These are phyloP conservation scores for Echites panduratus DNA, from an alignment of 257 asterid genomes.

Conservation along the genomic window DNA sequence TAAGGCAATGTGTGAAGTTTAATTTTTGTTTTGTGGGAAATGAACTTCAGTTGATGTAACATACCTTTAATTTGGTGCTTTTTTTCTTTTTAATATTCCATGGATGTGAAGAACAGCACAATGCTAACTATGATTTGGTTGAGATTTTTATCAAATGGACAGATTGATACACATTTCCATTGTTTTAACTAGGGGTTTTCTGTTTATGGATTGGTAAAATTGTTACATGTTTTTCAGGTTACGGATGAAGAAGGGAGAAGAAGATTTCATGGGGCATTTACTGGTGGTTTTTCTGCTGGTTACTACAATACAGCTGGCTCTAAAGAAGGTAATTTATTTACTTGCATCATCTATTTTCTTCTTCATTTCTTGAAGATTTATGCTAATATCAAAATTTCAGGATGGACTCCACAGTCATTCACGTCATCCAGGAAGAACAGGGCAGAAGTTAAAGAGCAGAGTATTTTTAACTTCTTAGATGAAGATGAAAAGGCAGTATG, in stretches of 20 bases:
- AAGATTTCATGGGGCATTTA: slow-evolving; percentile 97
- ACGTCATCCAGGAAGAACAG: slow-evolving; percentile 84
- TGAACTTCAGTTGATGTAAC: not conserved
- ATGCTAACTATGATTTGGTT: not conserved
- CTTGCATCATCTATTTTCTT: not conserved
- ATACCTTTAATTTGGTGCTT: not conserved
- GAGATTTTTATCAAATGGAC: not conserved
- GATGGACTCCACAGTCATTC: slow-evolving; percentile 89
- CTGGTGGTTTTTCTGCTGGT: slow-evolving; percentile 95
- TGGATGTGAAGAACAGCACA: not conserved
- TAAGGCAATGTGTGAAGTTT: not conserved
- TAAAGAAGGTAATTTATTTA: slow-evolving; percentile 59
- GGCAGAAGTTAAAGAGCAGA: slow-evolving; percentile 67
- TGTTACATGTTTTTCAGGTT: slow-evolving; percentile 41
- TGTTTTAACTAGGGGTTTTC: not conserved
- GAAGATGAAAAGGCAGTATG: slow-evolving; percentile 92
- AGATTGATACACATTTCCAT: not conserved
- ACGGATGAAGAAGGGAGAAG: slow-evolving; percentile 92
- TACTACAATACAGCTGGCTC: slow-evolving; percentile 85
- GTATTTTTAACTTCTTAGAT: slow-evolving; percentile 63
- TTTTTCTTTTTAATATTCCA: not conserved
- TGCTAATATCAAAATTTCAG: slow-evolving; percentile 31
- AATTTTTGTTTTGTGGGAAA: not conserved
- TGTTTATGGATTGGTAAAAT: not conserved
- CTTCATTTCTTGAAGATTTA: not conserved